Evolutionary conservation across 345 rosid species (phyloP), one percentile per base, ranked within the genome.

Genomic region (Acer campestre): DNA sequence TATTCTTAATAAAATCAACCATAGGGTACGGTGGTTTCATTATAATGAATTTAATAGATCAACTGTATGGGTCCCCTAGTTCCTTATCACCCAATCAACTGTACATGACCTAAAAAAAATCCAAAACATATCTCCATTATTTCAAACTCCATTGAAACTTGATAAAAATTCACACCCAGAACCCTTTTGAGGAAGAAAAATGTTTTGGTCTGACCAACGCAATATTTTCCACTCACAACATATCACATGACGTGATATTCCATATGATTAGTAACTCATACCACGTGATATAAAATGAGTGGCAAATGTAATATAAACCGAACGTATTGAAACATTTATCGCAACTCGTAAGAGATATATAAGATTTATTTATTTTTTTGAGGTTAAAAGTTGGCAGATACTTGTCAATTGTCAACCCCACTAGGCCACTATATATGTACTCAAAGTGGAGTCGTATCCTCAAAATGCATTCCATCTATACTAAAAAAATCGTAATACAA

Each of bases 71-170:
- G 67, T 10, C 64, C 56, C 38, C 38, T 35, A 70, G 59, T 59
- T 68, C 23, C 51, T 25, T 13, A 22, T 65, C 20, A 29, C 62
- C 31, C 56, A 13, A 38, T 55, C 8, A 4, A 9, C 9, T 59
- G 31, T 22, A 38, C 20, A 46, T 35, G 63, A 49, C 51, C 22
- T 64, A 71, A 29, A 29, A 51, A 44, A 71, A 53, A 27, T 14
- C 44, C 55, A 66, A 77, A 51, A 18, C 25, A 65, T 7, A 59
- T 49, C 81, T 75, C 51, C 67, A 68, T 38, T 59, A 59, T 42
- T 75, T 79, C 83, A 71, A 25, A 17, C 68, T 4, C 66, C 14
- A 8, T 38, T 20, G 53, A 68, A 67, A 76, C 48, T 40, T 38
- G 14, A 31, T 68, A 70, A 70, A 71, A 10, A 59, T 77, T 62